phyloP scores from a whole-genome alignment of 768 basidiomycete genomes.

The Boletus sp. region DNA sequence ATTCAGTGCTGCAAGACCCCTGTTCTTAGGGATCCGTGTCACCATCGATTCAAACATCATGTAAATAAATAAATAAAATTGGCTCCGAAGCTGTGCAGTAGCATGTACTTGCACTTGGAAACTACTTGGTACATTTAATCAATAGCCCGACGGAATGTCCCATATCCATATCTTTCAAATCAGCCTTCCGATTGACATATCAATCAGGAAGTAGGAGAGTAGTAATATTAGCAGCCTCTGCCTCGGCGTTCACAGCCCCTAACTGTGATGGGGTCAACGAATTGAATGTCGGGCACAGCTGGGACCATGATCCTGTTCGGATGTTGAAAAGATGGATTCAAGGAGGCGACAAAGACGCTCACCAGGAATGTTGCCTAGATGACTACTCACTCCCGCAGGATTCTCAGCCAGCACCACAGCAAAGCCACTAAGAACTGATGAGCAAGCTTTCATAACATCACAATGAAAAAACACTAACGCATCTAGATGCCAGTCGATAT shows the following conservation, averaged over 20 bases:
- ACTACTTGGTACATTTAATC: too few relatives aligned
- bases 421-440: conserved; percentile 19
- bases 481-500: conserved; percentile 30
- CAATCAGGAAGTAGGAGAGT: conserved; percentile 14
- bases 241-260: conserved; percentile 14
- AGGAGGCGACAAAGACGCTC: neutral
- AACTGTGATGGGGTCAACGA: conserved; percentile 19
- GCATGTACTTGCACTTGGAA: too few relatives aligned
- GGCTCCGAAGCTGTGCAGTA: too few relatives aligned
- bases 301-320: conserved; percentile 22
- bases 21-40: too few relatives aligned
- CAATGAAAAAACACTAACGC: conserved; percentile 10
- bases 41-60: too few relatives aligned
- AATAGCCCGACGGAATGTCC: too few relatives aligned
- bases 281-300: conserved; percentile 24
- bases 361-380: conserved; percentile 19
- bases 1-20: neutral
- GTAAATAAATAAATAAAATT: too few relatives aligned
- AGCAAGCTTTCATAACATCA: neutral
- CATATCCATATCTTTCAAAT: too few relatives aligned
- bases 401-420: conserved; percentile 27
- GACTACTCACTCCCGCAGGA: conserved; percentile 12
- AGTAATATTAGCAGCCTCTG: conserved; percentile 21
- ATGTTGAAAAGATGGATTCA: neutral
- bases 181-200: neutral